Evolutionary conservation across 2,329 filamentous ascomycete species (phyloP), one percentile per base, ranked within the genome.

Genomic region (Neofusicoccum umdonicola): DNA sequence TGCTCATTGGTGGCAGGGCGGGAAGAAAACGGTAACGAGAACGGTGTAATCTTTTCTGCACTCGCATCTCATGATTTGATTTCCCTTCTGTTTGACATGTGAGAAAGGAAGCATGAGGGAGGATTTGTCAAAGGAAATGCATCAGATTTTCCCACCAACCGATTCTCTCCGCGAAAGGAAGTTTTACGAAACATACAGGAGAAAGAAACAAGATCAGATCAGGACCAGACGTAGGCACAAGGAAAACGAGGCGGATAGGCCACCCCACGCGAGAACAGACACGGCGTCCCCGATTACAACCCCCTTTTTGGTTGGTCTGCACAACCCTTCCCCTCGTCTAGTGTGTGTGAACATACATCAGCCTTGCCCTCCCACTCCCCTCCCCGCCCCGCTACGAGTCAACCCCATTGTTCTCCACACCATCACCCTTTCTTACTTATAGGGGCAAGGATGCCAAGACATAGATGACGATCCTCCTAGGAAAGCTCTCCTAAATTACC

Each of bases 381-480:
- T 8, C 34, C 5, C 27, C 27, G 27, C 27, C 27, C 27, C 27
- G 27, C 27, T 31, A 31, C 27, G 27, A 31, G 27, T 31, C 27
- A 31, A 31, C 27, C 27, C 27, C 27, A 7, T 31, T 31, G 27
- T 31, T 15, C 22, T 3, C 50, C 50, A 9, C 31, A 9, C 31
- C 54, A n/a, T 17, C 13, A 51, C 48, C 12, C 13, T 27, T 35
- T 27, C 27, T n/a, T 27, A 8, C 15, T 35, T 15, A 51, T 27
- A 60, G 19, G 35, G 52, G 35, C 48, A 34, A 34, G 31, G 54
- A 45, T 45, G 54, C 54, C 54, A 58, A 58, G 54, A 45, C 39
- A 58, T 42, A 15, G 13, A 45, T 60, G 42, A 47, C 56, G 56
- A 60, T 60, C 56, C 22, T 60, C 42, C 56, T 60, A 44, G 42